A percentile compares a stretch with the other conserved stretches of the same genome.
phyloP scores from a whole-genome alignment of 306 rosid genomes.

The Lathyrus sativus region DNA sequence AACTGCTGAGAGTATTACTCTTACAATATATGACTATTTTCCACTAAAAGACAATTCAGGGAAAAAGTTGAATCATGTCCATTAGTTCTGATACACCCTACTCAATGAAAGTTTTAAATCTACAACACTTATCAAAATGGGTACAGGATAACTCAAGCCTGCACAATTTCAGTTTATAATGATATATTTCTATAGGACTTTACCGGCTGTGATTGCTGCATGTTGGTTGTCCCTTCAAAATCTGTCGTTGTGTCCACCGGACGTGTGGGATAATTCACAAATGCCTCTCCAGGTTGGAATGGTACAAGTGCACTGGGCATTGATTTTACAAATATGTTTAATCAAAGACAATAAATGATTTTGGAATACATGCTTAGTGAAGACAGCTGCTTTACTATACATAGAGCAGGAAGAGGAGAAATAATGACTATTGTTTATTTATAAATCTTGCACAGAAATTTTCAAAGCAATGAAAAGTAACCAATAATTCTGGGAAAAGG shows the following conservation, averaged over 20 bases:
- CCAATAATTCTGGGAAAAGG: conserved; percentile 20
- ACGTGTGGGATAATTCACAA: conserved; percentile 85
- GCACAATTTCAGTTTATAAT: conserved; percentile 22
- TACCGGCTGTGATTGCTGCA: conserved; percentile 85
- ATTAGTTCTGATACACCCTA: conserved; percentile 18
- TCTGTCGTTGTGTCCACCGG: conserved; percentile 92
- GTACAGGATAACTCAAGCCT: conserved; percentile 20
- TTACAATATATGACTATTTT: conserved; percentile 16
- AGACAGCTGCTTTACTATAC: conserved; percentile 14
- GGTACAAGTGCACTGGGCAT: conserved; percentile 84
- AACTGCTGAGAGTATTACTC: conserved; percentile 33
- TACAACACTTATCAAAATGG: conserved; percentile 13
- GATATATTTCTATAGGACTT: conserved; percentile 12
- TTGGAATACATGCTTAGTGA: conserved; percentile 28
- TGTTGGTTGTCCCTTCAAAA: conserved; percentile 89
- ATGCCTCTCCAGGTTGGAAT: conserved; percentile 77
- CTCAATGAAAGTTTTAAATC: conserved; percentile 21
- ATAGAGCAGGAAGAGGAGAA: conserved; percentile 4
- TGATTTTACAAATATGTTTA: conserved; percentile 32
- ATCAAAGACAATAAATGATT: conserved; percentile 40
- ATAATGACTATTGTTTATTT: conserved; percentile 25
- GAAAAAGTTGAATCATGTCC: conserved; percentile 21
- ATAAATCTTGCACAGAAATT: conserved; percentile 14
- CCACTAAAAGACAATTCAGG: conserved; percentile 26
- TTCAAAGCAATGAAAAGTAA: conserved; percentile 14